phyloP scores from a whole-genome alignment of 768 basidiomycete genomes.

The Exsudoporus frostii region DNA sequence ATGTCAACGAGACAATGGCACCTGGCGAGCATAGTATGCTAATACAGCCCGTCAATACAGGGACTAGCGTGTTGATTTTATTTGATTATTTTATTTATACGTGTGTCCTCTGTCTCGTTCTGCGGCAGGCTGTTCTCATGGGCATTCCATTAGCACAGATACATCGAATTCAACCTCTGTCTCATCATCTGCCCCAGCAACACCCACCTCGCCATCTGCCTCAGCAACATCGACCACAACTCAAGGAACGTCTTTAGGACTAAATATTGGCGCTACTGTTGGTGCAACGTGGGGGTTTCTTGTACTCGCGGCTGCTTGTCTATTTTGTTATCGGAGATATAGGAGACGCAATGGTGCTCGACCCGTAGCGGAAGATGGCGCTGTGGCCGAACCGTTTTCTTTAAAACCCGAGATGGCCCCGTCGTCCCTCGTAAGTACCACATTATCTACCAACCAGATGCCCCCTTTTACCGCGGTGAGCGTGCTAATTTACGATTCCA shows the following conservation, averaged over 20 bases:
- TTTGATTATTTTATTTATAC: conserved; percentile 19
- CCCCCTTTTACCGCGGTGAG: background rate
- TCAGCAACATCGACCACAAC: background rate
- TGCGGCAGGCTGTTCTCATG: background rate
- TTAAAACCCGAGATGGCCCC: background rate
- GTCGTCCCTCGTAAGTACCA: background rate
- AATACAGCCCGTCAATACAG: conserved; percentile 2
- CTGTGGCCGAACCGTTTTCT: conserved; percentile 4
- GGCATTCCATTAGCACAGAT: background rate
- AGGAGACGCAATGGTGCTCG: background rate
- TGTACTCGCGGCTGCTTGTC: background rate
- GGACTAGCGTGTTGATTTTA: background rate
- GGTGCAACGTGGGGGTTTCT: conserved; percentile 7
- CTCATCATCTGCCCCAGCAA: background rate
- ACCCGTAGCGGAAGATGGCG: background rate
- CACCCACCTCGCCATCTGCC: background rate
- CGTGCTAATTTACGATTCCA: background rate
- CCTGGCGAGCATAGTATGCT: conserved; percentile 7
- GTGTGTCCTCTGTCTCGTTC: background rate
- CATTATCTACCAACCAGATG: too few relatives aligned
- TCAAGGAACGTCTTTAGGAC: background rate
- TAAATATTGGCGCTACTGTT: background rate
- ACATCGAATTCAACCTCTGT: background rate
- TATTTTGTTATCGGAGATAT: conserved; percentile 5
- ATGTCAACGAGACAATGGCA: background rate